Conservation (phyloP, 305 asterid genomes). For the Andrographis paniculata region DNA sequence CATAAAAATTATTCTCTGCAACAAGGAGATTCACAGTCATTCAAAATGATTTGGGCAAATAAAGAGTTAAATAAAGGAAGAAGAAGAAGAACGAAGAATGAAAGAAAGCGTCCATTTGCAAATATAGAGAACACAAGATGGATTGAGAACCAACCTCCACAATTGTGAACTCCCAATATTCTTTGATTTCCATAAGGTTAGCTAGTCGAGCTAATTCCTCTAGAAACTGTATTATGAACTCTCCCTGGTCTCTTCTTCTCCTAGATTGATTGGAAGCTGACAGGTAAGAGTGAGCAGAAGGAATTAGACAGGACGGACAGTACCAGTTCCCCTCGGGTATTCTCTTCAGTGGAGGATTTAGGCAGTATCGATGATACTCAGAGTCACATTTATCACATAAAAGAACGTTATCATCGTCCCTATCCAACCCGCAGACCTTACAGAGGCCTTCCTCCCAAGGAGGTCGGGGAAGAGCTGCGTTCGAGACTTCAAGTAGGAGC, state of each 20-base stretch:
- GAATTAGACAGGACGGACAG: slow-evolving; percentile 78
- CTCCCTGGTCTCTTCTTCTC: slow-evolving; percentile 41
- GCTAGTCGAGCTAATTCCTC: slow-evolving; percentile 56
- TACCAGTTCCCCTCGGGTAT: slow-evolving; percentile 94
- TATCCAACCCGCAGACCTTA: slow-evolving; percentile 94
- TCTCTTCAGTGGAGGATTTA: slow-evolving; percentile 81
- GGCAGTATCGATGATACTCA: slow-evolving; percentile 88
- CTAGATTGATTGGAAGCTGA: slow-evolving; percentile 25
- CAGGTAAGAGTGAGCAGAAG: slow-evolving; percentile 28
- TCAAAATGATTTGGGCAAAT: not conserved
- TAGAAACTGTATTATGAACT: slow-evolving; percentile 35
- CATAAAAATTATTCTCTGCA: slow-evolving; percentile 80
- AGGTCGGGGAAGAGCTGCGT: slow-evolving; percentile 73
- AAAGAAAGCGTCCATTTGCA: not conserved
- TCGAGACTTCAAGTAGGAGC: slow-evolving; percentile 41
- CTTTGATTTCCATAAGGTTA: slow-evolving; percentile 58
- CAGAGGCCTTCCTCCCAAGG: slow-evolving; percentile 99
- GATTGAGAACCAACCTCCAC: slow-evolving; percentile 56
- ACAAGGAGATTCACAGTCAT: slow-evolving; percentile 18
- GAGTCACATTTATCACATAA: slow-evolving; percentile 93
- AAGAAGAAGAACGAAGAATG: not conserved
- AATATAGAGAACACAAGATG: not conserved
- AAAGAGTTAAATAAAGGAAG: not conserved
- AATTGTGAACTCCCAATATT: slow-evolving; percentile 71
- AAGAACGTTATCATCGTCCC: slow-evolving; percentile 81